Evolutionary conservation across 179 eudicot genomes (phyloP).

Genomic region (Vitellaria paradoxa): DNA sequence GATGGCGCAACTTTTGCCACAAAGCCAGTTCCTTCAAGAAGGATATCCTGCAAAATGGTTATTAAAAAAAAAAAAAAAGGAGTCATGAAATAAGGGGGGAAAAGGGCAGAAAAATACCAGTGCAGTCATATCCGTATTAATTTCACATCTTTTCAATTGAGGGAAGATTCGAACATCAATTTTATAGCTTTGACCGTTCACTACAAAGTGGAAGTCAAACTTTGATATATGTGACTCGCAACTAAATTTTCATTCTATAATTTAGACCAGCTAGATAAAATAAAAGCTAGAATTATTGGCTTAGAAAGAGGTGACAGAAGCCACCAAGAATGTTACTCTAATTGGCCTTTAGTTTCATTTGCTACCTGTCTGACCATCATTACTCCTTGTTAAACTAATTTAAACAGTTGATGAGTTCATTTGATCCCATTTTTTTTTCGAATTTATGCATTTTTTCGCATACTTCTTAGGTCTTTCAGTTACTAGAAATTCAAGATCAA

Average conservation of each 20-base stretch:
- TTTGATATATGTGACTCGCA: neutral
- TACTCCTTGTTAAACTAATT: neutral
- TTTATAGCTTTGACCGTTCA: too few relatives aligned
- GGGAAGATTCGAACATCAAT: neutral
- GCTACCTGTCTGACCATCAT: too few relatives aligned
- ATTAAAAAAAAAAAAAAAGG: neutral
- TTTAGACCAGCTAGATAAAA: neutral
- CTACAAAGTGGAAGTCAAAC: neutral
- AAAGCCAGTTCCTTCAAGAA: conserved; percentile 40
- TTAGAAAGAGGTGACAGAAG: neutral
- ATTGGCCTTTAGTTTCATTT: too few relatives aligned
- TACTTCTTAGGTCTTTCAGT: neutral
- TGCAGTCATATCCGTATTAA: too few relatives aligned
- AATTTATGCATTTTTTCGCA: neutral
- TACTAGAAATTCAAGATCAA: neutral
- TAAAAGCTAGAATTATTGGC: neutral
- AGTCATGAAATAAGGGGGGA: too few relatives aligned
- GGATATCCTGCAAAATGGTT: conserved; percentile 26
- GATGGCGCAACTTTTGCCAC: conserved; percentile 46
- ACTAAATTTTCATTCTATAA: neutral
- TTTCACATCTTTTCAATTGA: too few relatives aligned
- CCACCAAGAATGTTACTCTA: neutral
- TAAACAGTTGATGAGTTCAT: neutral
- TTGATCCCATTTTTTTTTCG: neutral
- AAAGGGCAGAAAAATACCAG: too few relatives aligned